Percentiles rank a stretch among this genome's conserved stretches.
These are phyloP conservation scores for Barnettozyma pratensis DNA, from an alignment of 805 yeast species.

Conservation along the genomic window DNA sequence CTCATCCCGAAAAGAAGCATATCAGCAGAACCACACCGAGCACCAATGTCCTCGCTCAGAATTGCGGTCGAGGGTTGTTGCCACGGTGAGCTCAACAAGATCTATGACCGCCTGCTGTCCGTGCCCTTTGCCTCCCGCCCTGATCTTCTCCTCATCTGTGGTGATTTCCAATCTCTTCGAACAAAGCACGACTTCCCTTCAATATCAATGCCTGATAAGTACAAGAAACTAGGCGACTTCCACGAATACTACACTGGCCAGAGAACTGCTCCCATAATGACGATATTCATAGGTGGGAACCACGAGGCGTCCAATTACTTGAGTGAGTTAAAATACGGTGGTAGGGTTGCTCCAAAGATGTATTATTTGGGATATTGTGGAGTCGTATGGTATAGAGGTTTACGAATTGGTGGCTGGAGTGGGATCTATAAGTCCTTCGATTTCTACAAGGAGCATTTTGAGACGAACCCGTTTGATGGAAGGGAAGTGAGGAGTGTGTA, in stretches of 20 bases:
- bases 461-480: slow-evolving; percentile 43
- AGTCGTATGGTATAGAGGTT: slow-evolving; percentile 66
- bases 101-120: slow-evolving; percentile 34
- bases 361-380: slow-evolving; percentile 80
- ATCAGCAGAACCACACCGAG: not conserved
- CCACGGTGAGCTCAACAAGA: slow-evolving; percentile 68
- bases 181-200: slow-evolving; percentile 57
- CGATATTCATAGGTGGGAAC: slow-evolving; percentile 90
- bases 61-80: slow-evolving; percentile 88
- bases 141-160: slow-evolving; percentile 72
- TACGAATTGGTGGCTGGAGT: slow-evolving; percentile 75
- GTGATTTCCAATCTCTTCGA: slow-evolving; percentile 87
- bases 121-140: slow-evolving; percentile 21
- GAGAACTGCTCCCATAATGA: slow-evolving; percentile 63
- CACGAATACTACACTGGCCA: slow-evolving; percentile 60
- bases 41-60: slow-evolving; percentile 9
- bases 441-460: slow-evolving; percentile 37
- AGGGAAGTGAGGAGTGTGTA: slow-evolving; percentile 57
- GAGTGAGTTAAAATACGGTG: slow-evolving; percentile 72
- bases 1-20: not conserved
- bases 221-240: slow-evolving; percentile 73
- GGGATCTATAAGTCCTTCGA: slow-evolving; percentile 69
- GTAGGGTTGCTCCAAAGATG: slow-evolving; percentile 88
- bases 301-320: slow-evolving; percentile 86
- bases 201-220: slow-evolving; percentile 77